Base-by-base conservation (phyloP, 768 basidiomycete genomes). In the Candolleomyces eurysporus region DNA sequence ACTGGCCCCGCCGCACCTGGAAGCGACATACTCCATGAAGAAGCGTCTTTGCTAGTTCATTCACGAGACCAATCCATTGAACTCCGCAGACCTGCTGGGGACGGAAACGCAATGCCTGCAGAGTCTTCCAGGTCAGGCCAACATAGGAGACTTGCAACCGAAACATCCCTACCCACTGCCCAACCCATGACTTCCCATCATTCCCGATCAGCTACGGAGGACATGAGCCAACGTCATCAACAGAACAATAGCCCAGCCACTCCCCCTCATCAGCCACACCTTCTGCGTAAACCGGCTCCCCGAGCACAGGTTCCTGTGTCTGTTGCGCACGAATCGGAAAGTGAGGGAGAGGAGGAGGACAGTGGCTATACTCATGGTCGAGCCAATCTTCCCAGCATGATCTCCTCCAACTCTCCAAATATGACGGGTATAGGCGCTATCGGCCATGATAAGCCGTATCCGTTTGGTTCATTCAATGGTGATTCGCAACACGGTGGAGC, bases 401-500 rank as follows among this genome's bases (percentile, higher is more conserved):
- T 89, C 31, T 79, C 83, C 21, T 78, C 74, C 50, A 76, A 72
- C 49, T 78, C 73, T 39, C 82, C 84, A 61, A 80, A 90, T 64
- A 86, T 90, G 84, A 90, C 88, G 13, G 89, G 89, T 13, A 64
- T 90, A 31, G 89, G 89, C 32, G 71, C 79, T 17, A 58, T 65
- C 36, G 68, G 67, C 17, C 71, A 69, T 5, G 71, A 75, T 48
- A 66, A 74, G n/a, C 72, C 72, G 21, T 76, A 79, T 62, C 56
- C 75, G 3, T 67, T 72, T 17, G 68, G 75, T 32, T 71, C 75
- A 7, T 69, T 69, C 59, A 69, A 62, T 19, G 57, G 62, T 49
- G 31, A 52, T 9, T 61, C 21, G 39, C 30, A 56, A 7, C 17
- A n/a, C 31, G 40, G 42, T 22, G 31, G 50, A 21, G 45, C 53